These are phyloP conservation scores for Clonostachys chloroleuca DNA, from an alignment of 2,329 filamentous ascomycete genomes.

Conservation along the genomic window DNA sequence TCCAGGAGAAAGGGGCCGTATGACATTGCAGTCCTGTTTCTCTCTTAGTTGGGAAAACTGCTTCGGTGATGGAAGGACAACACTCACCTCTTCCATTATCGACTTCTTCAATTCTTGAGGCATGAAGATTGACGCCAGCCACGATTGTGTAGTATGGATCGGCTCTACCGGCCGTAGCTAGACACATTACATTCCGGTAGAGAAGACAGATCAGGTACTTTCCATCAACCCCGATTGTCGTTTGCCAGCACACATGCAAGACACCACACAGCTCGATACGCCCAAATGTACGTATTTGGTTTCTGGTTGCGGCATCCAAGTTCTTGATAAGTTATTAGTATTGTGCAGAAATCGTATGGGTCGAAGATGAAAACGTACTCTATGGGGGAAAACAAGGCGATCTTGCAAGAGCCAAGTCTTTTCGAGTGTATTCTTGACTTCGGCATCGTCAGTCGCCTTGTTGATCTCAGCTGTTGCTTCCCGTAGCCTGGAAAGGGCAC, in stretches of 20 bases:
- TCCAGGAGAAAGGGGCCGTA: slow-evolving; percentile 86
- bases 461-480: slow-evolving; percentile 79
- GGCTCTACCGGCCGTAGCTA: slow-evolving; percentile 64
- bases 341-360: background rate
- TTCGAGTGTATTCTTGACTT: slow-evolving; percentile 65
- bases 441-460: slow-evolving; percentile 71
- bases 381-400: slow-evolving; percentile 68
- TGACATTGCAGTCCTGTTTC: slow-evolving; percentile 78
- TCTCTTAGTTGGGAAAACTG: slow-evolving; percentile 5
- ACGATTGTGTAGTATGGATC: slow-evolving; percentile 68
- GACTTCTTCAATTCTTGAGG: slow-evolving; percentile 62
- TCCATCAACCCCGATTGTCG: slow-evolving; percentile 61
- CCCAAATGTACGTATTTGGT: slow-evolving; percentile 74
- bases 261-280: slow-evolving; percentile 78
- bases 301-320: slow-evolving; percentile 48
- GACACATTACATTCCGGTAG: slow-evolving; percentile 75
- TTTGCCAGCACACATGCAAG: slow-evolving; percentile 79
- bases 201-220: slow-evolving; percentile 81
- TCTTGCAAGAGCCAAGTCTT: slow-evolving; percentile 85
- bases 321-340: slow-evolving; percentile 22
- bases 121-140: slow-evolving; percentile 66
- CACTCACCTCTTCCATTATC: slow-evolving; percentile 69
- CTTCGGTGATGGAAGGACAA: background rate
- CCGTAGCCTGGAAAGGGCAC: slow-evolving; percentile 65
- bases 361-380: slow-evolving; percentile 43